Evolutionary conservation across 441 rosid species (phyloP).

Genomic region (Eugenia klotzschiana): DNA sequence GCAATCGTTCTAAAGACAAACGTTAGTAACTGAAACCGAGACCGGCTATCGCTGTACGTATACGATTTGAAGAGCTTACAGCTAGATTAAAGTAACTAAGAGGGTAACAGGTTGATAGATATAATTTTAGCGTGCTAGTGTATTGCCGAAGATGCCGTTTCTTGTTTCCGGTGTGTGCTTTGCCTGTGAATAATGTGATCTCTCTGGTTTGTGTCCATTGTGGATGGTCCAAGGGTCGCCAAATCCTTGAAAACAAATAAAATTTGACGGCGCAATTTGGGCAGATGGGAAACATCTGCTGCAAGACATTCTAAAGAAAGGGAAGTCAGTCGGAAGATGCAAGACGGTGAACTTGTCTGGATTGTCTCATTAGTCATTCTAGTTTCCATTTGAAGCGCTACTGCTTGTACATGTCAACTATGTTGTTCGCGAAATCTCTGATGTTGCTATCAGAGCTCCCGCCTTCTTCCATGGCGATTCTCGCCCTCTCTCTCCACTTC

Average conservation of each 20-base stretch:
- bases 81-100: neutral
- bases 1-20: neutral
- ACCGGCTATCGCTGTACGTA: neutral
- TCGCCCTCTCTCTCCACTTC: conserved; percentile 19
- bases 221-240: neutral
- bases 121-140: neutral
- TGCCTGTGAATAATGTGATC: neutral
- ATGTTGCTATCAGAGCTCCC: conserved; percentile 28
- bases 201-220: neutral
- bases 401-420: neutral
- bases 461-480: conserved; percentile 17
- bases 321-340: neutral
- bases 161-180: neutral
- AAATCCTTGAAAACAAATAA: neutral
- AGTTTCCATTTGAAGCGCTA: neutral
- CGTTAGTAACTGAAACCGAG: neutral
- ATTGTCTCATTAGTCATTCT: neutral
- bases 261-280: neutral
- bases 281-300: neutral
- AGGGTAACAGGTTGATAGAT: neutral
- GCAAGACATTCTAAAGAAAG: neutral
- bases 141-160: neutral
- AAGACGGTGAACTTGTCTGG: neutral
- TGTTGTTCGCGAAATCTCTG: conserved; percentile 10
- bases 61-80: neutral